These are phyloP conservation scores for Neoboletus subvelutipes DNA, from an alignment of 768 basidiomycete species.

Conservation along the genomic window DNA sequence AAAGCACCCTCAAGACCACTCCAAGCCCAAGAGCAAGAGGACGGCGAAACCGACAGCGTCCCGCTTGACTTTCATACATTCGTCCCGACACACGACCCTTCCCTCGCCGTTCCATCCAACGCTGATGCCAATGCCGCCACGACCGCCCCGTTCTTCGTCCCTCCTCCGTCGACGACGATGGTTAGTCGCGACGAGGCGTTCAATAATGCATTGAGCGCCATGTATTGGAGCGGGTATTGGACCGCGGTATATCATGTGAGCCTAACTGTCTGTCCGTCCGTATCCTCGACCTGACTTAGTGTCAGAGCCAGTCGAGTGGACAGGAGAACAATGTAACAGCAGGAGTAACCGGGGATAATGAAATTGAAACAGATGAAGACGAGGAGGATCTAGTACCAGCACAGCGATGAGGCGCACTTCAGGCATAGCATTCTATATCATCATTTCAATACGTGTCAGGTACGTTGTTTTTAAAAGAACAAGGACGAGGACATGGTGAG, in stretches of 20 bases:
- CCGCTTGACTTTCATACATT: constrained; percentile 72
- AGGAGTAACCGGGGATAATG: constrained; percentile 32
- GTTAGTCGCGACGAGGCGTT: constrained; percentile 76
- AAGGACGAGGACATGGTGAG: not conserved
- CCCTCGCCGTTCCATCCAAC: constrained; percentile 41
- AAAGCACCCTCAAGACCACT: not conserved
- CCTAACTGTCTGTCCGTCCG: constrained; percentile 1
- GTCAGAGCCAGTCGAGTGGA: constrained; percentile 29
- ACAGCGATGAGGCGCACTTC: constrained; percentile 23
- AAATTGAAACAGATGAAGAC: constrained; percentile 23
- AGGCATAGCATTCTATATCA: not conserved
- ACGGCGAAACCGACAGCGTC: constrained; percentile 44
- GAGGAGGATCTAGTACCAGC: constrained; percentile 29
- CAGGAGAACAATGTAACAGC: constrained; percentile 23
- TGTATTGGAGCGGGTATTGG: constrained; percentile 90
- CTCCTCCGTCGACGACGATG: constrained; percentile 35
- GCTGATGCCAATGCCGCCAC: constrained; percentile 11
- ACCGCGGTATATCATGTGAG: constrained; percentile 80
- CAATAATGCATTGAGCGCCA: constrained; percentile 67
- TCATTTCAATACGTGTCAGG: constrained; percentile 11
- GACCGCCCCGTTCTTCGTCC: constrained; percentile 27
- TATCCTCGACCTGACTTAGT: constrained; percentile 20
- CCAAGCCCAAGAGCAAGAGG: not conserved
- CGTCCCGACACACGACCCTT: constrained; percentile 67
- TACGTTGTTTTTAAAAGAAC: constrained; percentile 13